phyloP scores from a whole-genome alignment of 768 basidiomycete genomes.

The Naganishia onofrii region DNA sequence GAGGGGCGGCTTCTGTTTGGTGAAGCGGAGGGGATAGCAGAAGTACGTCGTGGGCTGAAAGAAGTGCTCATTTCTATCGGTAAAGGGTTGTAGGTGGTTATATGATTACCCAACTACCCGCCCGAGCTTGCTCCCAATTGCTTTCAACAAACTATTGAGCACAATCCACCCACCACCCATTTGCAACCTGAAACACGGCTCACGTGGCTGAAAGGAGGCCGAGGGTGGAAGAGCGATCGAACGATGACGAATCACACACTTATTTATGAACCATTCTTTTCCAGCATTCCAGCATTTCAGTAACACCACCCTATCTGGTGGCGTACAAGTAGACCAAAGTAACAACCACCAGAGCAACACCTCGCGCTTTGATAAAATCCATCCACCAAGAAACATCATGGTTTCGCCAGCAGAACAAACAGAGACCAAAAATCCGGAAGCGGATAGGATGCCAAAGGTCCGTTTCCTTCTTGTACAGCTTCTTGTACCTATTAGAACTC shows the following conservation, averaged over 20 bases:
- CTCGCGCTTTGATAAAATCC: not conserved
- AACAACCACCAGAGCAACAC: not conserved
- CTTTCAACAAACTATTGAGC: too few species aligned
- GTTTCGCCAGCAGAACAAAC: conserved; percentile 2
- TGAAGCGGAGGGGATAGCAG: not conserved
- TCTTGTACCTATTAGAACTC: too few species aligned
- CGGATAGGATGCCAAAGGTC: conserved; percentile 22
- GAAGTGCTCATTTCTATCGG: not conserved
- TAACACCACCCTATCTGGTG: too few species aligned
- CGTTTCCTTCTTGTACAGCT: not conserved
- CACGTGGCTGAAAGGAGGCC: not conserved
- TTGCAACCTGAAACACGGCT: not conserved
- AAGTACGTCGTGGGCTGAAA: not conserved
- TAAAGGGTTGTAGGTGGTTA: too few species aligned
- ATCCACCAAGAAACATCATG: not conserved
- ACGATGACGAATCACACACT: conserved; percentile 1
- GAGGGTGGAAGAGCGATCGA: not conserved
- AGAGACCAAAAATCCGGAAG: conserved; percentile 9
- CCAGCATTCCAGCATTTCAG: not conserved
- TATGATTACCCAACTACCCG: too few species aligned
- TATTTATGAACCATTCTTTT: not conserved
- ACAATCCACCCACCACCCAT: too few species aligned
- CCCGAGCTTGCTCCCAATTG: too few species aligned
- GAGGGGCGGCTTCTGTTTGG: conserved; percentile 11
- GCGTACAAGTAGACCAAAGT: too few species aligned